Conservation (phyloP, 176 grass and related monocot species). For the Carex pumila region DNA sequence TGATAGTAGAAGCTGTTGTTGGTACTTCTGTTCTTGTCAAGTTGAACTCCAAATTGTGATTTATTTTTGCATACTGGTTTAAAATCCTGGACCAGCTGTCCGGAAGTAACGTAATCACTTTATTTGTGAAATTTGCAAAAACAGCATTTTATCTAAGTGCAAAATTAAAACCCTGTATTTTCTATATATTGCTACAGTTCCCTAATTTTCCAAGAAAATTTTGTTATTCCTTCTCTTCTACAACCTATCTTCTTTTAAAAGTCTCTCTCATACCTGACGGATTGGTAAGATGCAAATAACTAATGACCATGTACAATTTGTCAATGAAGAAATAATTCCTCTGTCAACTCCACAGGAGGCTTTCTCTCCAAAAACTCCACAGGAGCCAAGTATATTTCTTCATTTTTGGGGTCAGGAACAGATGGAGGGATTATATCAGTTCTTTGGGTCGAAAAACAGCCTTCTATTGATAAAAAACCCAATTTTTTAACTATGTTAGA, state of each 20-base stretch:
- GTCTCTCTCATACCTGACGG: neutral
- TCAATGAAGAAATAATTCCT: neutral
- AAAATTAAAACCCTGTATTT: neutral
- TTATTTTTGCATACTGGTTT: neutral
- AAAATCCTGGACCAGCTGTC: neutral
- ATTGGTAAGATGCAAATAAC: neutral
- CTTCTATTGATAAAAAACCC: neutral
- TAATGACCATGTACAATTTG: neutral
- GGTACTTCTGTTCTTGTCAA: neutral
- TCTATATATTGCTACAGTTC: neutral
- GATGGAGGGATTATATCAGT: neutral
- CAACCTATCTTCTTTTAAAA: neutral
- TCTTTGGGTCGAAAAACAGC: neutral
- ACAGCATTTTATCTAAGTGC: neutral
- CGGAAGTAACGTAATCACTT: neutral
- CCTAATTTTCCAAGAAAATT: neutral
- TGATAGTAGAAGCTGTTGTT: neutral
- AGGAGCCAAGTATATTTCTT: neutral
- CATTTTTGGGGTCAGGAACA: neutral
- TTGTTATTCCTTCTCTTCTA: neutral
- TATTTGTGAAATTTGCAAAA: neutral
- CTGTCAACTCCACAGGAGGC: neutral
- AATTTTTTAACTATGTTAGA: neutral
- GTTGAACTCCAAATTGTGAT: neutral
- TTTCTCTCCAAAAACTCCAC: neutral